Conservation (phyloP, 2,329 filamentous ascomycete genomes). For the Aspergillus nomiae region DNA sequence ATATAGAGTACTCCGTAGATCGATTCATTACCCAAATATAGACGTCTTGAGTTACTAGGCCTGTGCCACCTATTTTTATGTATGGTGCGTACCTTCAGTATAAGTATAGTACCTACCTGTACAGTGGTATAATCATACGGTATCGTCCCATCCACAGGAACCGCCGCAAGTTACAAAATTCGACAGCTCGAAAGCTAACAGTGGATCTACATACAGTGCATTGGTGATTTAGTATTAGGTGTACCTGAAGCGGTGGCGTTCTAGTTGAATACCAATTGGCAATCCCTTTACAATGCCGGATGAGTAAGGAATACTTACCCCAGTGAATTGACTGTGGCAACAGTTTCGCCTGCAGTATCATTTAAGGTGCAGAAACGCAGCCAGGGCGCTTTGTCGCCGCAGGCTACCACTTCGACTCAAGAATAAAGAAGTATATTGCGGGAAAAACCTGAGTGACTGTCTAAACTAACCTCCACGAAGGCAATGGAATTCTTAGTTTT, state of each 20-base stretch:
- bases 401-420: background rate
- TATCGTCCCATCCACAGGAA: background rate
- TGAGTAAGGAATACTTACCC: background rate
- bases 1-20: background rate
- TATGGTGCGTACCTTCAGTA: background rate
- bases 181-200: background rate
- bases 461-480: background rate
- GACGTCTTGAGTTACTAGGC: background rate
- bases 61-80: background rate
- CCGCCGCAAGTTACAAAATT: background rate
- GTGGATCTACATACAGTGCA: background rate
- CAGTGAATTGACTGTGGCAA: background rate
- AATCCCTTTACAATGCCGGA: background rate
- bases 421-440: background rate
- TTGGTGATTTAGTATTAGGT: background rate
- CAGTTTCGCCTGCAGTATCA: background rate
- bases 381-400: background rate
- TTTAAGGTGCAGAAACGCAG: background rate
- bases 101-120: too few relatives aligned
- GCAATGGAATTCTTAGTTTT: background rate
- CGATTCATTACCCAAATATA: background rate
- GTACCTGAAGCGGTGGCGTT: slow-evolving; percentile 5
- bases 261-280: slow-evolving; percentile 1
- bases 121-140: background rate
- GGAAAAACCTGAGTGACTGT: background rate